Percentiles rank a stretch among this genome's conserved stretches.
Conservation (phyloP, 176 grass and related monocot genomes). For the Miscanthus lutarioriparius region DNA sequence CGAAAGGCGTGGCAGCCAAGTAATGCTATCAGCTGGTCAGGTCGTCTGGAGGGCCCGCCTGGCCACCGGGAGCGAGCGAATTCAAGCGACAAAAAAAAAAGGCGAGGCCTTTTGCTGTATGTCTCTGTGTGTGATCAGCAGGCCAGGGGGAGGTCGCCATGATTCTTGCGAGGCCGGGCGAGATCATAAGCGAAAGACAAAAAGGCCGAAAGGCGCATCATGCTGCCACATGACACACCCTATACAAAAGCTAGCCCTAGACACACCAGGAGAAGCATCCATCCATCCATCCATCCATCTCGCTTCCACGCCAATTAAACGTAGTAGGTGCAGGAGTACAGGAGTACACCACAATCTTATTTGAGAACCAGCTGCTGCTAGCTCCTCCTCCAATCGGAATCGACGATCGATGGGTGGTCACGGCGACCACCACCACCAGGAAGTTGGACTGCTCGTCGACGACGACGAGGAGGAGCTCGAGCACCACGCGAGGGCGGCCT, state of each 20-base stretch:
- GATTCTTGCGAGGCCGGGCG: slow-evolving; percentile 58
- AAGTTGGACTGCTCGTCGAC: slow-evolving; percentile 42
- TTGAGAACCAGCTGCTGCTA: not conserved
- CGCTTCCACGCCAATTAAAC: slow-evolving; percentile 32
- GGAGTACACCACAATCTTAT: not conserved
- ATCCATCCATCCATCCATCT: slow-evolving; percentile 30
- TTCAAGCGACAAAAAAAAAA: slow-evolving; percentile 37
- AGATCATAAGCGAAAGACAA: slow-evolving; percentile 83
- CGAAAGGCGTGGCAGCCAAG: slow-evolving; percentile 93
- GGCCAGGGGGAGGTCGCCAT: slow-evolving; percentile 45
- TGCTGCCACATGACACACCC: slow-evolving; percentile 64
- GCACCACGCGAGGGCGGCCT: slow-evolving; percentile 25
- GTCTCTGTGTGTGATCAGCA: slow-evolving; percentile 28
- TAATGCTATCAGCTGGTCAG: slow-evolving; percentile 52
- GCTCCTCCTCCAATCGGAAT: slow-evolving; percentile 2
- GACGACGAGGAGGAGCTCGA: slow-evolving; percentile 50
- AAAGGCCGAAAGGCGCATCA: slow-evolving; percentile 80
- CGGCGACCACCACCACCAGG: slow-evolving; percentile 30
- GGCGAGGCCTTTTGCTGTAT: slow-evolving; percentile 37
- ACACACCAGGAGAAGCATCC: slow-evolving; percentile 41
- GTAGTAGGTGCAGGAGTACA: not conserved
- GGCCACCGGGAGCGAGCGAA: slow-evolving; percentile 17
- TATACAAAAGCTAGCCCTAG: slow-evolving; percentile 69
- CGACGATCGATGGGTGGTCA: slow-evolving; percentile 45
- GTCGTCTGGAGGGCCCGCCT: not conserved